phyloP scores from a whole-genome alignment of 2,329 filamentous ascomycete species.

The Colletotrichum somersetense region DNA sequence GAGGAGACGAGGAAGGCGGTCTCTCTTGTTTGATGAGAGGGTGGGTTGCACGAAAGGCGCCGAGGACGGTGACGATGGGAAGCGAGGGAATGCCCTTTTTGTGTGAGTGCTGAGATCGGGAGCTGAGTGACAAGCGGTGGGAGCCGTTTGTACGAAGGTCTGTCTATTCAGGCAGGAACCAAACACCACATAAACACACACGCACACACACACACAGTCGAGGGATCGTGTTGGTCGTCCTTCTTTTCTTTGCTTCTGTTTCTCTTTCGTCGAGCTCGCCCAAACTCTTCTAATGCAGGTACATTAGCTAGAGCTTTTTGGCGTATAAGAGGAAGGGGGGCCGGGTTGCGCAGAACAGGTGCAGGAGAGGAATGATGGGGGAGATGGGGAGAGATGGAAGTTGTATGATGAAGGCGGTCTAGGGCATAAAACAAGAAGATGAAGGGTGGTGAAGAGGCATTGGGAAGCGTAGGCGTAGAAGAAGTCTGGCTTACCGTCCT shows the following conservation, averaged over 20 bases:
- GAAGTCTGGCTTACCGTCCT: slow-evolving; percentile 43
- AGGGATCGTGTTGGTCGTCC: slow-evolving; percentile 24
- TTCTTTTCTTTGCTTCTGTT: slow-evolving; percentile 26
- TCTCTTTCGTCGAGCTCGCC: slow-evolving; percentile 37
- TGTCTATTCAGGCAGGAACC: slow-evolving; percentile 27
- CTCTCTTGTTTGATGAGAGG: slow-evolving; percentile 21
- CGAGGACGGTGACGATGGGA: slow-evolving; percentile 37
- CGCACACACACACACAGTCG: slow-evolving; percentile 21
- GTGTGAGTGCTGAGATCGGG: slow-evolving; percentile 16
- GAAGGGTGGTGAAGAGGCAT: slow-evolving; percentile 34
- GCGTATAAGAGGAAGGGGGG: slow-evolving; percentile 37
- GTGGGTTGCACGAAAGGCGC: slow-evolving; percentile 35
- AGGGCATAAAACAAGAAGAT: slow-evolving; percentile 22
- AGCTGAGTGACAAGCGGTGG: slow-evolving; percentile 40
- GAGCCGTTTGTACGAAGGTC: slow-evolving; percentile 38
- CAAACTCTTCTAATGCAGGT: slow-evolving; percentile 43
- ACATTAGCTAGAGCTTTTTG: slow-evolving; percentile 38
- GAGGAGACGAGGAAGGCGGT: slow-evolving; percentile 2
- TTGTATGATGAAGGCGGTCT: neutral
- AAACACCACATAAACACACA: slow-evolving; percentile 36
- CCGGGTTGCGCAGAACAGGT: slow-evolving; percentile 28
- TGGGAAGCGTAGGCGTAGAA: slow-evolving; percentile 34
- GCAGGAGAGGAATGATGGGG: slow-evolving; percentile 27
- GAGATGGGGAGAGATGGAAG: slow-evolving; percentile 8
- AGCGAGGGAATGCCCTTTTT: slow-evolving; percentile 40